Base-by-base conservation (phyloP, 1,139 yeast species). In the Saccharomyces hybrid region DNA sequence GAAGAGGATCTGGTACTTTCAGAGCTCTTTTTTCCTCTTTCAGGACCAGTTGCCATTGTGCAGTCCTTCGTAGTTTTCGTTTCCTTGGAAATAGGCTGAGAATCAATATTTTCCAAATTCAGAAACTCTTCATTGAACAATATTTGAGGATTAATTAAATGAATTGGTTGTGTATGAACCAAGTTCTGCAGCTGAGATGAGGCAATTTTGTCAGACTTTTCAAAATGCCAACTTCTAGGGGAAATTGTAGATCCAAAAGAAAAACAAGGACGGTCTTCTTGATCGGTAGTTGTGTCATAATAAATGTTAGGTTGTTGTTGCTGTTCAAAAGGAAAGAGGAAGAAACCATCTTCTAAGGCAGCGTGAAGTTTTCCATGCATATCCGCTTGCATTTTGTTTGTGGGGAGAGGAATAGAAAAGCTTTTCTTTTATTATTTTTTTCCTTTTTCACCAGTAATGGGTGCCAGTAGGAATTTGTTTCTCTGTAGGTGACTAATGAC, bases 161-260 rank as follows among this genome's bases (percentile, higher is more conserved):
- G 53, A 23, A 49, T 38, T 46, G 58, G 58, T 13, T 52, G 54
- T 4, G 58, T 52, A 25, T 55, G 57, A 28, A 55, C 41, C 8
- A 54, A 23, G 5, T 48, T 25, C 7, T 48, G 14, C 13, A 38
- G 23, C 27, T 26, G 54, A 8, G 54, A 49, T n/a, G 51, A 50
- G 3, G 48, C 26, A 14, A 49, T 34, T 7, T 54, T 53, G 19
- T 50, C 50, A 3, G 44, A 38, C 9, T 38, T 38, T 38, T 38
- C 44, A 38, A 38, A 38, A 38, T 38, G 44, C 44, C 44, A 38
- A 19, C 44, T 38, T 9, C 25, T 38, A 16, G 44, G 26, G n/a
- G 44, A 38, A 26, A 38, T 38, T 16, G 44, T 38, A 11, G 44
- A 38, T 7, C 44, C 44, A 38, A 38, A 38, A 19, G 44, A 38